Conservation (phyloP, 1,139 yeast species). For the Geotrichum aggregatum region DNA sequence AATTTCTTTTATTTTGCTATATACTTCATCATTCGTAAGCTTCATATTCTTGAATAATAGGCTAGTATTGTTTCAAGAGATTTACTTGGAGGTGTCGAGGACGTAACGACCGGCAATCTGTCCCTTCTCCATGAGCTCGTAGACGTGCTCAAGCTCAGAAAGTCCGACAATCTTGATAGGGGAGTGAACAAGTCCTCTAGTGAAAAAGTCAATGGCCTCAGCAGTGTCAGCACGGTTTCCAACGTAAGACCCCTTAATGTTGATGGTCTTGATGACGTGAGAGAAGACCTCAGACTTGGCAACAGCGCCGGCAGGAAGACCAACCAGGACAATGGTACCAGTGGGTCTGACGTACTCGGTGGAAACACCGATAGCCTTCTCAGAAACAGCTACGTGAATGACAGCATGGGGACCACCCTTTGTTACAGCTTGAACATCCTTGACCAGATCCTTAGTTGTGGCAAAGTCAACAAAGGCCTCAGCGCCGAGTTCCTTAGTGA, state of each 20-base stretch:
- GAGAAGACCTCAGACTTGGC: constrained; percentile 58
- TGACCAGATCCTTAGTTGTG: constrained; percentile 47
- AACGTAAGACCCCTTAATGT: constrained; percentile 70
- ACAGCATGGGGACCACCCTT: constrained; percentile 78
- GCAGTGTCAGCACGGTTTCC: constrained; percentile 77
- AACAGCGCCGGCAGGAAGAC: constrained; percentile 71
- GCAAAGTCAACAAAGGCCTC: constrained; percentile 64
- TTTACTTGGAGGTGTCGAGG: constrained; percentile 50
- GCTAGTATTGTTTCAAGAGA: background rate
- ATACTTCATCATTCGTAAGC: constrained; percentile 14
- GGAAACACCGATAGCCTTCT: constrained; percentile 65
- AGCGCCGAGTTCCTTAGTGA: constrained; percentile 59
- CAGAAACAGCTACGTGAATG: constrained; percentile 75
- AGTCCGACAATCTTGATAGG: constrained; percentile 66
- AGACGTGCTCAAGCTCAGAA: constrained; percentile 56
- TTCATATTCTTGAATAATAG: background rate
- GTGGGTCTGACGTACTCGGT: constrained; percentile 64
- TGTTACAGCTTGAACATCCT: constrained; percentile 53
- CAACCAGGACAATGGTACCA: constrained; percentile 78
- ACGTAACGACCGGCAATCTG: constrained; percentile 71
- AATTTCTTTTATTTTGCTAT: constrained; percentile 1
- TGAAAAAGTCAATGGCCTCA: constrained; percentile 71
- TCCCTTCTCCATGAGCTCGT: constrained; percentile 65
- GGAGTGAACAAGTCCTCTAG: constrained; percentile 62
- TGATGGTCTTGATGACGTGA: constrained; percentile 61